Conservation (phyloP, 371 early-diverging fungal species). For the Capillidium heterosporum region DNA sequence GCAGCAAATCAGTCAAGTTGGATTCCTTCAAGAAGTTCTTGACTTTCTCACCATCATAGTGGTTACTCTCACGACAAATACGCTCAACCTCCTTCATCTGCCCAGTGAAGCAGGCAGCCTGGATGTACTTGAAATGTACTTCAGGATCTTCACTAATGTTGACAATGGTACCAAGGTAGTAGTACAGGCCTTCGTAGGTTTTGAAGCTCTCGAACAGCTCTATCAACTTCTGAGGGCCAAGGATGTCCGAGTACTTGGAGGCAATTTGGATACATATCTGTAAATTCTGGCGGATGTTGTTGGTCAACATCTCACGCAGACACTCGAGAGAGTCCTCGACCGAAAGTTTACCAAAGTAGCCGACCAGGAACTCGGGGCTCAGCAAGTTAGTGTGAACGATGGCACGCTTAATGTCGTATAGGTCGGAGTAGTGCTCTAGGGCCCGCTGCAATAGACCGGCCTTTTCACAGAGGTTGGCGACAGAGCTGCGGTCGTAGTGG, state of each 20-base stretch:
- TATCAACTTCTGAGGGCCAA: constrained; percentile 73
- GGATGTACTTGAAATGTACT: constrained; percentile 95
- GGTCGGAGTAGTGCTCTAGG: constrained; percentile 89
- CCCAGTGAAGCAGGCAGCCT: constrained; percentile 82
- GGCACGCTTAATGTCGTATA: constrained; percentile 89
- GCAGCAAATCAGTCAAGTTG: constrained; percentile 83
- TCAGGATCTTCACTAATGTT: constrained; percentile 86
- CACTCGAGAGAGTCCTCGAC: constrained; percentile 89
- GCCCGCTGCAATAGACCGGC: constrained; percentile 92
- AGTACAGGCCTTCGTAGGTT: constrained; percentile 81
- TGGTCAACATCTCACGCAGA: constrained; percentile 66
- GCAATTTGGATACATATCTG: constrained; percentile 89
- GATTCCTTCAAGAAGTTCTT: constrained; percentile 95
- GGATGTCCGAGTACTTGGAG: constrained; percentile 87
- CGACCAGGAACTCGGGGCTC: constrained; percentile 69
- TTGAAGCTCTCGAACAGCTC: constrained; percentile 80
- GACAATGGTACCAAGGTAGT: constrained; percentile 86
- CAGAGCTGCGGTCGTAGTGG: constrained; percentile 79
- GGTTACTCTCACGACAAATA: constrained; percentile 86
- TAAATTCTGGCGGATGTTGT: constrained; percentile 82
- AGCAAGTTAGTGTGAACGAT: constrained; percentile 75
- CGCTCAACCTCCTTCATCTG: constrained; percentile 95
- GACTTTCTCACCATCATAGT: constrained; percentile 91
- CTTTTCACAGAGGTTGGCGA: constrained; percentile 90
- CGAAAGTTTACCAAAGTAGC: constrained; percentile 83